Percentiles rank a stretch among this genome's conserved stretches.
These are phyloP conservation scores for Solanum sejunctum DNA, from an alignment of 257 asterid genomes.

Conservation along the genomic window DNA sequence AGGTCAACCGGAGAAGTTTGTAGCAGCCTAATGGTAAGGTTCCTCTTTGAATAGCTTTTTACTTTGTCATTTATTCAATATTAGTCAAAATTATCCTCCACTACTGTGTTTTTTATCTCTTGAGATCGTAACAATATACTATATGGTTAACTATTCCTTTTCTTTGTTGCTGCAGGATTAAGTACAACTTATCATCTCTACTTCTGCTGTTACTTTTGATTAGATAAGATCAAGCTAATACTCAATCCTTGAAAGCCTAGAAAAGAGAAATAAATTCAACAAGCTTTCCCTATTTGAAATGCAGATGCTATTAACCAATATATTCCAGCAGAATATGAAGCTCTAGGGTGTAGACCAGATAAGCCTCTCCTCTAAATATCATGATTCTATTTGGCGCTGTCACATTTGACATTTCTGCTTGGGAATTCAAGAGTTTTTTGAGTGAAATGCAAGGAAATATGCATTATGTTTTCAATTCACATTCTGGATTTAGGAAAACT, in stretches of 20 bases:
- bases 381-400: constrained; percentile 69
- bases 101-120: neutral
- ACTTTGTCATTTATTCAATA: neutral
- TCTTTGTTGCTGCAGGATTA: constrained; percentile 73
- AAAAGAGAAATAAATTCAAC: constrained; percentile 35
- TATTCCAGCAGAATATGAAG: constrained; percentile 84
- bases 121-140: neutral
- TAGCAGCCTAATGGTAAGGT: constrained; percentile 88
- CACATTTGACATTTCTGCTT: constrained; percentile 55
- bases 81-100: neutral
- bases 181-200: constrained; percentile 45
- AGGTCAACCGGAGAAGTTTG: constrained; percentile 62
- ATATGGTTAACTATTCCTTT: constrained; percentile 17
- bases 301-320: constrained; percentile 83
- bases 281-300: constrained; percentile 50
- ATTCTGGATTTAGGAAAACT: neutral
- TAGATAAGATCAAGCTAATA: constrained; percentile 47
- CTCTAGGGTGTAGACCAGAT: constrained; percentile 80
- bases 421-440: constrained; percentile 10
- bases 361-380: constrained; percentile 88
- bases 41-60: neutral
- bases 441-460: constrained; percentile 17
- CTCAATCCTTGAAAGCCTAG: constrained; percentile 33
- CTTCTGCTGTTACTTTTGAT: constrained; percentile 37
- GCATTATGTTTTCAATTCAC: neutral